Evolutionary conservation across 768 basidiomycete genomes (phyloP).

Genomic region (Pleurotus cornucopiae): DNA sequence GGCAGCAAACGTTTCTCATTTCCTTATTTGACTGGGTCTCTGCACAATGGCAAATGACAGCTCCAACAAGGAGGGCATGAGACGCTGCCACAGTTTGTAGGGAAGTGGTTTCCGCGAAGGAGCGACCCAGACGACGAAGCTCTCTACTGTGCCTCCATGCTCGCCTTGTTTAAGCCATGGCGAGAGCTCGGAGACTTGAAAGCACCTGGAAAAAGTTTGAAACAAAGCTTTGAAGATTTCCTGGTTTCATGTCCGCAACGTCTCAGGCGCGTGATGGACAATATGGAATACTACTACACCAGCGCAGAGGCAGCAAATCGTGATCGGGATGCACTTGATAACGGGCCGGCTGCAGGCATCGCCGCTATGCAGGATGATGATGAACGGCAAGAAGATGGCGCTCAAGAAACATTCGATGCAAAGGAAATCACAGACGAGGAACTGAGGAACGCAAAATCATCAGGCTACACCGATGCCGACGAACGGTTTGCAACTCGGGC

Average conservation of each 20-base stretch:
- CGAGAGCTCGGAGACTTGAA: background rate
- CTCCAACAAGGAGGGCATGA: slow-evolving; percentile 17
- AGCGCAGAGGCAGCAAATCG: slow-evolving; percentile 8
- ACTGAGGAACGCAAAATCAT: too few species aligned
- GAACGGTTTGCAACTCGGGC: background rate
- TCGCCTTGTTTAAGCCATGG: slow-evolving; percentile 15
- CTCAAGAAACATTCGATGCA: too few species aligned
- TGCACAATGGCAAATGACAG: too few species aligned
- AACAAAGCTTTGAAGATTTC: slow-evolving; percentile 9
- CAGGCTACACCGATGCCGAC: background rate
- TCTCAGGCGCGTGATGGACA: slow-evolving; percentile 1
- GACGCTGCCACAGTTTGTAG: slow-evolving; percentile 32
- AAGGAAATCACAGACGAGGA: too few species aligned
- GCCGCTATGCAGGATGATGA: too few species aligned
- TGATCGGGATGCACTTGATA: slow-evolving; percentile 2
- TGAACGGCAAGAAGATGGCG: background rate
- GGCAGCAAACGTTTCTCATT: too few species aligned
- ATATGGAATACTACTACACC: slow-evolving; percentile 11
- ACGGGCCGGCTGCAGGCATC: slow-evolving; percentile 16
- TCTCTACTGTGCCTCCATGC: slow-evolving; percentile 29
- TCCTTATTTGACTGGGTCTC: too few species aligned
- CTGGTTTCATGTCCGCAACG: background rate
- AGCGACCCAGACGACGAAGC: slow-evolving; percentile 17
- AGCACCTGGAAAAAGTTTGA: background rate
- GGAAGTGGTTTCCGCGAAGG: slow-evolving; percentile 25